Evolutionary conservation across 805 yeast species (phyloP), one percentile per base, ranked within the genome.

Genomic region (Zygotorulaspora danielsina): DNA sequence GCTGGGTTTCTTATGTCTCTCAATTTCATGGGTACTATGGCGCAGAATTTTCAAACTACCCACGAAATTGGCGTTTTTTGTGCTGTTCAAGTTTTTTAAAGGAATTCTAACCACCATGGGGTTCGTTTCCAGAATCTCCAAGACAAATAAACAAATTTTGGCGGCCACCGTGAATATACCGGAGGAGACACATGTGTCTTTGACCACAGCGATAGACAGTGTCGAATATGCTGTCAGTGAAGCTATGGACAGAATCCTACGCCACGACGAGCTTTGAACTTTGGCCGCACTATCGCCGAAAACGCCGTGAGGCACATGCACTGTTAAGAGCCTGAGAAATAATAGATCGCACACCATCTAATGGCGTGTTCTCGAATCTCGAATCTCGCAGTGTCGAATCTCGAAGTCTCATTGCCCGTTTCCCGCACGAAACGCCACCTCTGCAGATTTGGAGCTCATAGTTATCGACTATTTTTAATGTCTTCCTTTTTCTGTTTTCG

Each of bases 71-170:
- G 36, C 40, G 2, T 24, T 63, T 7, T 63, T 66, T 66, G 17
- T 61, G 9, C 34, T 53, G 32, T 63, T 63, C 50, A 53, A 53
- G 19, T 59, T 62, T 32, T 61, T 71, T 47, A 75, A 71, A 46
- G 57, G 54, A 3, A 48, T 59, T 4, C 38, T 63, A 22, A 36
- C 48, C 7, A 36, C 59, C 2, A 33, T 54, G 1, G 66, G 66
- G 6, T 40, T 59, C 8, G 52, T 54, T 4, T 46, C 44, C 24
- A 39, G 37, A 13, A 29, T 28, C 7, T 18, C 39, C 16, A 17
- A 34, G 17, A 24, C 38, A n/a, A 12, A 41, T 10, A 32, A 20
- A 8, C 31, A 32, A 16, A 31, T 39, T 5, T 13, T 30, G 19
- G 46, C 43, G 6, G 42, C 41, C n/a, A 41, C 39, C 9, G 31